A percentile compares a stretch with the other conserved stretches of the same genome.
Conservation (phyloP, 768 basidiomycete species). For the Baorangia bicolor region DNA sequence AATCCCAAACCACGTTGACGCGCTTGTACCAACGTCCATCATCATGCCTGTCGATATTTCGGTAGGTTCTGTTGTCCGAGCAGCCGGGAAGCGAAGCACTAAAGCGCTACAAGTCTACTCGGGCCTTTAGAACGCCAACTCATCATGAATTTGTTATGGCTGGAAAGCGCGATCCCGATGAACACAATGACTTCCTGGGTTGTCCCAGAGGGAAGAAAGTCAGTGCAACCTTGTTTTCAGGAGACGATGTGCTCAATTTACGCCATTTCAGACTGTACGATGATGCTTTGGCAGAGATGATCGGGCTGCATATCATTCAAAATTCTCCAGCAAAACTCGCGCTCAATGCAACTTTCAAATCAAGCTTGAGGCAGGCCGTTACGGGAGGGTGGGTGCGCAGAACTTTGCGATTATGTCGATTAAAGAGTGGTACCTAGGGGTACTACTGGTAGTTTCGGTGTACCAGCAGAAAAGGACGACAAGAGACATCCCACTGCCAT, state of each 20-base stretch:
- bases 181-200: conserved; percentile 78
- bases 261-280: conserved; percentile 61
- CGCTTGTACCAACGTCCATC: conserved; percentile 84
- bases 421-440: conserved; percentile 47
- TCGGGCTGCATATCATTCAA: conserved; percentile 67
- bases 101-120: conserved; percentile 52
- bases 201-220: conserved; percentile 71
- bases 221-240: conserved; percentile 20
- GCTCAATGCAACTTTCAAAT: conserved; percentile 74
- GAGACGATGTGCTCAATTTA: background rate
- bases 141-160: conserved; percentile 86
- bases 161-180: conserved; percentile 69
- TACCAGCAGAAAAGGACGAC: conserved; percentile 64
- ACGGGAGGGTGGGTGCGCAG: conserved; percentile 71
- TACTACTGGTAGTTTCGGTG: conserved; percentile 79
- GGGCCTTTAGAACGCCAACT: conserved; percentile 80
- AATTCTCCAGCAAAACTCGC: conserved; percentile 58
- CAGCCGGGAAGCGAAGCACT: background rate
- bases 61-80: conserved; percentile 44
- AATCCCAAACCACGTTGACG: conserved; percentile 73
- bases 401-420: background rate
- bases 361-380: conserved; percentile 77
- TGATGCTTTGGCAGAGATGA: conserved; percentile 59
- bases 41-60: conserved; percentile 86
- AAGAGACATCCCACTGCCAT: conserved; percentile 53